phyloP scores from a whole-genome alignment of 2,329 filamentous ascomycete species.

The Paracorniculantispora psalliotae region DNA sequence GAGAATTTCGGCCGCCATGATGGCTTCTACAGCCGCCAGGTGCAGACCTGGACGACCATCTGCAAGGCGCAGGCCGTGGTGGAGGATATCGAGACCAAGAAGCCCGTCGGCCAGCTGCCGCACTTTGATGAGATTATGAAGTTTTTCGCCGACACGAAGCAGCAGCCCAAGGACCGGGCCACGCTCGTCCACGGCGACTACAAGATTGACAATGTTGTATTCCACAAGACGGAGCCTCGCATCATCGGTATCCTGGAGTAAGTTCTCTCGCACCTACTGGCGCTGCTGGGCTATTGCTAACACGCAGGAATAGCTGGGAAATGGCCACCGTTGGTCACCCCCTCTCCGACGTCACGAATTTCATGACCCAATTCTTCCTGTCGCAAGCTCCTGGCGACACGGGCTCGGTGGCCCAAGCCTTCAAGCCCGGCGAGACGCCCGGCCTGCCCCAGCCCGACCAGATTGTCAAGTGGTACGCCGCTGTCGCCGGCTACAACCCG shows the following conservation, averaged over 20 bases:
- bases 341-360: slow-evolving; percentile 82
- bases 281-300: neutral
- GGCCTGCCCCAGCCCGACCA: slow-evolving; percentile 51
- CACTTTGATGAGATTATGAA: slow-evolving; percentile 73
- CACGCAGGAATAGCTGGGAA: slow-evolving; percentile 63
- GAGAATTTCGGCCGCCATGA: slow-evolving; percentile 64
- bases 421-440: slow-evolving; percentile 57
- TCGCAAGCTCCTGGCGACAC: slow-evolving; percentile 11
- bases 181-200: slow-evolving; percentile 92
- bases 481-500: slow-evolving; percentile 65
- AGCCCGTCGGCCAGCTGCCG: slow-evolving; percentile 75
- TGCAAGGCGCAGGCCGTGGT: slow-evolving; percentile 71
- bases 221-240: slow-evolving; percentile 79
- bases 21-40: slow-evolving; percentile 82
- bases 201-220: slow-evolving; percentile 89
- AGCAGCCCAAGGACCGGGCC: slow-evolving; percentile 71
- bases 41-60: slow-evolving; percentile 76
- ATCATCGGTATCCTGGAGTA: slow-evolving; percentile 91
- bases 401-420: slow-evolving; percentile 38
- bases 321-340: slow-evolving; percentile 98
- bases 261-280: slow-evolving; percentile 20
- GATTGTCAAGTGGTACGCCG: slow-evolving; percentile 38
- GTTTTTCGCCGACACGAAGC: slow-evolving; percentile 67
- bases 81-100: slow-evolving; percentile 69
- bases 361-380: slow-evolving; percentile 44